These are phyloP conservation scores for Diaporthe capsici DNA, from an alignment of 2,329 filamentous ascomycete genomes.

Conservation along the genomic window DNA sequence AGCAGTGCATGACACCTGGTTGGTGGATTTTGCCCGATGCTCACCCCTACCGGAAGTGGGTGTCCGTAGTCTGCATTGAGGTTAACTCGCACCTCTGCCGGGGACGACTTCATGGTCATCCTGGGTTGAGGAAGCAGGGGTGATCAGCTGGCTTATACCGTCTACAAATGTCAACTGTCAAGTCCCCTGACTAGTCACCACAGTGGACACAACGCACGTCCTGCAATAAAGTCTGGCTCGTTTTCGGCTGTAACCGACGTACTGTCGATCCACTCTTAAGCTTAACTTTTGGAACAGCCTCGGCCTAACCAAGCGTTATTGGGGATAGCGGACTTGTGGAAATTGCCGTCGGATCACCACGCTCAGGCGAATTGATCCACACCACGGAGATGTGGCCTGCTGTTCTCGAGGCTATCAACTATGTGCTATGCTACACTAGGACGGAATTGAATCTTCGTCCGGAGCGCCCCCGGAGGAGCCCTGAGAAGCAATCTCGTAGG, in stretches of 20 bases:
- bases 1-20: neutral
- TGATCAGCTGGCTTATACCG: neutral
- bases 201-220: neutral
- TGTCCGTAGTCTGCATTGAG: constrained; percentile 27
- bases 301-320: constrained; percentile 1
- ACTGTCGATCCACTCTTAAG: constrained; percentile 33
- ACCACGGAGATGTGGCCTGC: constrained; percentile 23
- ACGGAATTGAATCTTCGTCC: constrained; percentile 8
- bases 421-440: neutral
- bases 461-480: neutral
- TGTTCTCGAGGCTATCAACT: neutral
- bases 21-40: constrained; percentile 22
- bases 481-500: constrained; percentile 27
- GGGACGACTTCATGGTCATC: neutral
- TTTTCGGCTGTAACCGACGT: constrained; percentile 10
- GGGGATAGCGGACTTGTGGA: constrained; percentile 10
- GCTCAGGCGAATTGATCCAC: neutral
- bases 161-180: neutral
- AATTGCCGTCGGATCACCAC: constrained; percentile 16
- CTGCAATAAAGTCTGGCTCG: neutral
- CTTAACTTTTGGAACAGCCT: constrained; percentile 31
- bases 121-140: neutral
- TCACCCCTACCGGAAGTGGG: constrained; percentile 6
- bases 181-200: neutral
- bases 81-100: neutral